A percentile compares a stretch with the other conserved stretches of the same genome.
Conservation (phyloP, 768 basidiomycete species). For the Pleurotus eryngii region DNA sequence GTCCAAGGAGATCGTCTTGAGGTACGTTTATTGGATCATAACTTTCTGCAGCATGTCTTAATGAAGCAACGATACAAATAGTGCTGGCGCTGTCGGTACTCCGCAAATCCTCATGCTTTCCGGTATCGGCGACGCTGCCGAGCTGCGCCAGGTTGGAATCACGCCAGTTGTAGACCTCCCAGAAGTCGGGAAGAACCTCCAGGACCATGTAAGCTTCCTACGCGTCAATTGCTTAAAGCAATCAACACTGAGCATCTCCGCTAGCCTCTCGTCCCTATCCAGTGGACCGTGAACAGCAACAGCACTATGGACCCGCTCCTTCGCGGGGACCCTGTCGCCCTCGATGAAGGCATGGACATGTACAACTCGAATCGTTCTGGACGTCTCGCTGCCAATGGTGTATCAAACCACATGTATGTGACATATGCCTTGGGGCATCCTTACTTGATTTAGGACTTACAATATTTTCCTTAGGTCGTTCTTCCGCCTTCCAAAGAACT, state of each 20-base stretch:
- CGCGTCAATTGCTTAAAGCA: neutral
- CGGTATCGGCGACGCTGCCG: slow-evolving; percentile 49
- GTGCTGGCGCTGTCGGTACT: slow-evolving; percentile 44
- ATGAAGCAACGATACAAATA: neutral
- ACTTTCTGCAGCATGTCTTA: too few species aligned
- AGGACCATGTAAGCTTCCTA: neutral
- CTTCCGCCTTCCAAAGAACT: slow-evolving; percentile 21
- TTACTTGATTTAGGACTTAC: neutral
- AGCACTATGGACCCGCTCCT: slow-evolving; percentile 13
- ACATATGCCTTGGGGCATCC: slow-evolving; percentile 2
- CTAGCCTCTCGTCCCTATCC: neutral
- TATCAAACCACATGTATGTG: slow-evolving; percentile 11
- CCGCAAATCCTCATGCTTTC: slow-evolving; percentile 49
- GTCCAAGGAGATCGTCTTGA: slow-evolving; percentile 21
- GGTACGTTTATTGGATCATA: neutral
- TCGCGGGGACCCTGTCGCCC: slow-evolving; percentile 9
- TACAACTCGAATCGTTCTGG: slow-evolving; percentile 18
- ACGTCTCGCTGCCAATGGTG: slow-evolving; percentile 8
- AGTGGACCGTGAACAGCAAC: slow-evolving; percentile 9
- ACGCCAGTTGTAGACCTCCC: slow-evolving; percentile 37
- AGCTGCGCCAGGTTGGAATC: slow-evolving; percentile 41
- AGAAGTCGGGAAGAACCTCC: slow-evolving; percentile 21
- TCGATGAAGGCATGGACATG: slow-evolving; percentile 11
- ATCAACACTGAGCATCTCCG: slow-evolving; percentile 9
- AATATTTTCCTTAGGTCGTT: slow-evolving; percentile 9